These are phyloP conservation scores for Dendrobium officinale DNA, from an alignment of 106 monocot species.

Conservation along the genomic window DNA sequence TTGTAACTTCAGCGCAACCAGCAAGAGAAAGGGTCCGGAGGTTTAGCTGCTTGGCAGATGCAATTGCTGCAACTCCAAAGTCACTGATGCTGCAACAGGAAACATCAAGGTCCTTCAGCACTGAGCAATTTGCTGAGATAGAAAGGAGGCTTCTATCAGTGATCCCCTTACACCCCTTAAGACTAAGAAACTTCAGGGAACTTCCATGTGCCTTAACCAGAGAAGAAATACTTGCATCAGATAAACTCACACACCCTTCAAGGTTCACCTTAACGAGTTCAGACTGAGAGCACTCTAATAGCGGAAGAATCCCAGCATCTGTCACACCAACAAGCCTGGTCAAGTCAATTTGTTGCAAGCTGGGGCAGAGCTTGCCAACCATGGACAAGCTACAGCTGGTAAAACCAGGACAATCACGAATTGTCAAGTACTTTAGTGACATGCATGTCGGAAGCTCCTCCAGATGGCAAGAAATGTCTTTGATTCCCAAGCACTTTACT, in stretches of 20 bases:
- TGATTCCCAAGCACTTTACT: slow-evolving; percentile 72
- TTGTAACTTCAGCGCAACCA: slow-evolving; percentile 58
- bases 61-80: slow-evolving; percentile 61
- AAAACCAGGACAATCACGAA: slow-evolving; percentile 62
- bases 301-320: slow-evolving; percentile 46
- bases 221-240: slow-evolving; percentile 39
- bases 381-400: slow-evolving; percentile 49
- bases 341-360: slow-evolving; percentile 50
- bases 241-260: slow-evolving; percentile 49
- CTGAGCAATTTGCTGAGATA: slow-evolving; percentile 45
- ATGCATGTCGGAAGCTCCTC: slow-evolving; percentile 24
- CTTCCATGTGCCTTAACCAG: slow-evolving; percentile 53
- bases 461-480: slow-evolving; percentile 25
- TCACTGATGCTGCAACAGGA: slow-evolving; percentile 57
- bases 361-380: slow-evolving; percentile 52
- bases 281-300: slow-evolving; percentile 35
- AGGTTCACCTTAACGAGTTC: slow-evolving; percentile 56
- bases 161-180: slow-evolving; percentile 64
- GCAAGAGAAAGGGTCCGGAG: slow-evolving; percentile 57
- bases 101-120: slow-evolving; percentile 69
- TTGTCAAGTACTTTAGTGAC: slow-evolving; percentile 48
- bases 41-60: slow-evolving; percentile 44
- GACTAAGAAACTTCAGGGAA: slow-evolving; percentile 51
- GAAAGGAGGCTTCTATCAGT: slow-evolving; percentile 55
- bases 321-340: slow-evolving; percentile 50